These are phyloP conservation scores for Geoglossum glabrum DNA, from an alignment of 495 filamentous ascomycete genomes.

Conservation along the genomic window DNA sequence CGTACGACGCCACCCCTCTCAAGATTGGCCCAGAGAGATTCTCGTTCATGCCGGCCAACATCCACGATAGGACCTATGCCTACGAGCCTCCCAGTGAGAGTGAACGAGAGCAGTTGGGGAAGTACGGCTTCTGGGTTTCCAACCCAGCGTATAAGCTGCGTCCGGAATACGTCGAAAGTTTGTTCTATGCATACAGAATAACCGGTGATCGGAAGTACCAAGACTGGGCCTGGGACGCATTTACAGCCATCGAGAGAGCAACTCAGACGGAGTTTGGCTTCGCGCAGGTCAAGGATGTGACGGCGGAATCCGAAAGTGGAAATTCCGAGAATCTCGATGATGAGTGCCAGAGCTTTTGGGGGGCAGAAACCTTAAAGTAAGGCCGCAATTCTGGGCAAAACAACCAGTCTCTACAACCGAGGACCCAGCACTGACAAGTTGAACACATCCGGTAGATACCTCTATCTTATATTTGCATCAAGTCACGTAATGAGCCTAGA, in stretches of 20 bases:
- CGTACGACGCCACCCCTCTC: constrained; percentile 47
- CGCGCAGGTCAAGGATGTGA: not conserved
- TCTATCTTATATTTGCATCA: constrained; percentile 30
- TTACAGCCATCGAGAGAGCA: constrained; percentile 38
- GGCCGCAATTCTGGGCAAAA: no score
- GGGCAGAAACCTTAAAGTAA: not conserved
- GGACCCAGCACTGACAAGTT: not conserved
- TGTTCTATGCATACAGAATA: constrained; percentile 70
- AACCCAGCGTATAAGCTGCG: constrained; percentile 43
- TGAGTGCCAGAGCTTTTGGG: not conserved
- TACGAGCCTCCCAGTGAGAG: constrained; percentile 24
- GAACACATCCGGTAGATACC: constrained; percentile 21
- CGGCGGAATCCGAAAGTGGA: not conserved
- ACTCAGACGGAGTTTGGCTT: not conserved
- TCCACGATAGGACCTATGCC: constrained; percentile 19
- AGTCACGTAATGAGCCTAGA: constrained; percentile 30
- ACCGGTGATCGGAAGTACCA: constrained; percentile 55
- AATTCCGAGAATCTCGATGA: not conserved
- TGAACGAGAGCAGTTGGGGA: constrained; percentile 28
- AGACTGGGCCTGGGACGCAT: constrained; percentile 75
- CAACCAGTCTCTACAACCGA: not conserved
- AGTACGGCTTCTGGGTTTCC: constrained; percentile 57
- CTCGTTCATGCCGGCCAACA: constrained; percentile 36
- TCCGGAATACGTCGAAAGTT: constrained; percentile 72
- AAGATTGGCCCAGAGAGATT: constrained; percentile 67